Evolutionary conservation across 2,329 filamentous ascomycete genomes (phyloP).

Genomic region (Epichloe coenophiala): DNA sequence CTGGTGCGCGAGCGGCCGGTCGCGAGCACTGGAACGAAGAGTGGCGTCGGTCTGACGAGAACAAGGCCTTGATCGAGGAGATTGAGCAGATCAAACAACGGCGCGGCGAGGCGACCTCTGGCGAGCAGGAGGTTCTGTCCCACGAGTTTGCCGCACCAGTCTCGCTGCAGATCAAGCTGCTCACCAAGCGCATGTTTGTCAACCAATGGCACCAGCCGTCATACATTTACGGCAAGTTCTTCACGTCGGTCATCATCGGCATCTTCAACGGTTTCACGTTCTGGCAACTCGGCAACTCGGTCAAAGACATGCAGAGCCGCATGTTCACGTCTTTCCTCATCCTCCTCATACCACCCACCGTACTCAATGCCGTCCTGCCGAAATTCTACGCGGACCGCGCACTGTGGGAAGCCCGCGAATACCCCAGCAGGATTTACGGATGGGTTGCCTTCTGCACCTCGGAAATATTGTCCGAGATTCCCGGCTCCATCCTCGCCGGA

Average conservation of each 20-base stretch:
- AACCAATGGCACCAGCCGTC: conserved; percentile 66
- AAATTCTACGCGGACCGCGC: conserved; percentile 64
- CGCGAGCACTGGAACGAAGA: conserved; percentile 56
- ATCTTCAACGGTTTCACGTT: conserved; percentile 75
- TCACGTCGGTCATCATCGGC: conserved; percentile 55
- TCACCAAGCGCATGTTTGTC: conserved; percentile 57
- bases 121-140: conserved; percentile 10
- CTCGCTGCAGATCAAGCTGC: conserved; percentile 45
- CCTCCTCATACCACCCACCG: conserved; percentile 52
- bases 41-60: conserved; percentile 54
- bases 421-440: conserved; percentile 61
- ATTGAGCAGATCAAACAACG: conserved; percentile 44
- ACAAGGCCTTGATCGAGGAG: conserved; percentile 43
- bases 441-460: conserved; percentile 67
- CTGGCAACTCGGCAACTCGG: conserved; percentile 50
- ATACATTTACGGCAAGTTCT: conserved; percentile 67
- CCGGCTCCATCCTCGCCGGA: conserved; percentile 48
- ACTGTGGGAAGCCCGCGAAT: conserved; percentile 61
- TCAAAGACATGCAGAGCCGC: conserved; percentile 60
- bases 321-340: conserved; percentile 62
- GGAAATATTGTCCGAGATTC: conserved; percentile 60
- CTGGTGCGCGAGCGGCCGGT: conserved; percentile 19
- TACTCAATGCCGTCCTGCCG: conserved; percentile 62
- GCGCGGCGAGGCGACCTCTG: conserved; percentile 5
- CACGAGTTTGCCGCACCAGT: conserved; percentile 54